Base-by-base conservation (phyloP, 2,329 filamentous ascomycete genomes). In the Fusarium sp. region DNA sequence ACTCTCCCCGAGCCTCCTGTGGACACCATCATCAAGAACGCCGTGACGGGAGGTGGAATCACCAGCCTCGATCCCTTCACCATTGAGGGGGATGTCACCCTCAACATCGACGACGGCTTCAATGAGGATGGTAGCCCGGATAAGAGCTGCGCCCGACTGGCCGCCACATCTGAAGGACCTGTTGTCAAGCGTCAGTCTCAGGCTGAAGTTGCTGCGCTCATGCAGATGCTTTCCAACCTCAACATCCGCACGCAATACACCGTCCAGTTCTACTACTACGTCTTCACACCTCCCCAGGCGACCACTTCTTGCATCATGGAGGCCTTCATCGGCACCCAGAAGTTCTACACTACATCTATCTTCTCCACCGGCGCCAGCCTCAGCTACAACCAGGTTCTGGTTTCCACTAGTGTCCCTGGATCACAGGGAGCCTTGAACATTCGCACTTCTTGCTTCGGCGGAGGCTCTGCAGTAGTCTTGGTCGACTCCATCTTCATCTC, bases 401-500 rank as follows among this genome's bases (percentile, higher is more conserved):
- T 44, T 6, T 55, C 54, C 0, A 61, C 65, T 13, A 31, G 29
- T 2, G 41, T 47, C 0, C 36, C 50, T 2, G 13, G 38, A 2
- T 8, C 32, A 3, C 10, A 29, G 0, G 57, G 44, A 1, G 19
- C 28, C 8, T 34, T 69, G 28, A 49, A 40, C 19, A 60, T 69
- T 13, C 41, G 44, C 15, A 41, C 65, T 5, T 38, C 28, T 2
- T 69, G 66, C 26, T 24, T 10, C 2, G 9, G 15, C 4, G 63
- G 64, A 6, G 61, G 50, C 2, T 36, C 56, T 1, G 53, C 60
- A 0, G 10, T 42, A 0, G 29, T 69, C 3, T 49, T 65, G 6
- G 22, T 68, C 4, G 65, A 68, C 13, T 63, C 65, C 0, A 51
- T 68, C 42, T 68, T 68, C 28, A 39, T 68, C 2, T 68, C 65